phyloP scores from a whole-genome alignment of 768 basidiomycete species.

The Lentinula sp. region DNA sequence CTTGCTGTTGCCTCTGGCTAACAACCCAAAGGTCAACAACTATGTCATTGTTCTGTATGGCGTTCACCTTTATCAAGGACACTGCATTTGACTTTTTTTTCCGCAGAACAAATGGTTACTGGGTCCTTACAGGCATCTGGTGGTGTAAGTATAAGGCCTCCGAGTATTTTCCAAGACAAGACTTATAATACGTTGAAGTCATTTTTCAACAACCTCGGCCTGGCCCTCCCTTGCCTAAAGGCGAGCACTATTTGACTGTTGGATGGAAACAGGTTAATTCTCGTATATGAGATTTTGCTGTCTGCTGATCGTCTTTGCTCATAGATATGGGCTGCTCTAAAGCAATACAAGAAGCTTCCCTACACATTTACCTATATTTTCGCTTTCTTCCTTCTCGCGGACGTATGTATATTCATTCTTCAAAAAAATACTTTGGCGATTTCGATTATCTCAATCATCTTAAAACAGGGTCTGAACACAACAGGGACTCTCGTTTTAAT shows the following conservation, averaged over 20 bases:
- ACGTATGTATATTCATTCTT: slow-evolving; percentile 34
- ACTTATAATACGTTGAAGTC: slow-evolving; percentile 33
- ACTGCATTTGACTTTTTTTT: background rate
- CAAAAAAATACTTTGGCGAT: background rate
- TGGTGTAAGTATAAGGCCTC: slow-evolving; percentile 57
- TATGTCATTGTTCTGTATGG: slow-evolving; percentile 67
- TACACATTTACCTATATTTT: slow-evolving; percentile 80
- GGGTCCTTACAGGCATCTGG: slow-evolving; percentile 80
- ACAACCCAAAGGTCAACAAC: slow-evolving; percentile 63
- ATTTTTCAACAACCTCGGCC: slow-evolving; percentile 82
- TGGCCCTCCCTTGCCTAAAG: slow-evolving; percentile 73
- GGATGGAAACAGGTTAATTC: slow-evolving; percentile 76
- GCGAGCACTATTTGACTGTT: slow-evolving; percentile 71
- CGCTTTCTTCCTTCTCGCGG: slow-evolving; percentile 73
- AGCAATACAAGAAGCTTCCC: slow-evolving; percentile 72
- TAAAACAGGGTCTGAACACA: slow-evolving; percentile 66
- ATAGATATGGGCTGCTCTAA: slow-evolving; percentile 72
- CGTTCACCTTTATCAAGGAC: background rate
- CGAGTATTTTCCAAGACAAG: background rate
- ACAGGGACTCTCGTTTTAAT: slow-evolving; percentile 71
- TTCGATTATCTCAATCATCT: background rate
- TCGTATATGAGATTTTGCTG: background rate
- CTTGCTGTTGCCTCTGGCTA: slow-evolving; percentile 55
- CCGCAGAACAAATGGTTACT: slow-evolving; percentile 60
- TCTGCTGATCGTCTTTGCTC: background rate